Evolutionary conservation across 768 basidiomycete genomes (phyloP).

Genomic region (Auricularia sp.): DNA sequence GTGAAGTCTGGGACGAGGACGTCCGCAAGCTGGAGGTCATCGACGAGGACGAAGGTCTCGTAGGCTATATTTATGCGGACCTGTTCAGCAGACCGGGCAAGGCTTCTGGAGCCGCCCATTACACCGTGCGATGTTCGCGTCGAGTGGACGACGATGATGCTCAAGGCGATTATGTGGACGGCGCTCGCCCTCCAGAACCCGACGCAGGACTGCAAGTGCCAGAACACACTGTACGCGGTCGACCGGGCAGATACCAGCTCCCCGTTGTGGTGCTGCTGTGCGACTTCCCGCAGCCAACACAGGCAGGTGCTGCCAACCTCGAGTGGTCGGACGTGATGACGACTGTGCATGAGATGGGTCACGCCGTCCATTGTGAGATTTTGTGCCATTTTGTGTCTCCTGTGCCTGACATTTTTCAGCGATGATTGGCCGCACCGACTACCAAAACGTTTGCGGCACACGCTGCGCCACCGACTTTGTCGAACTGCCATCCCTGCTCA

Average conservation of each 20-base stretch:
- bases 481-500: slow-evolving; percentile 93
- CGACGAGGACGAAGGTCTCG: slow-evolving; percentile 74
- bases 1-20: slow-evolving; percentile 83
- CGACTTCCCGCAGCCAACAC: slow-evolving; percentile 63
- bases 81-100: slow-evolving; percentile 80
- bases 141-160: slow-evolving; percentile 87
- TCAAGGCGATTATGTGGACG: slow-evolving; percentile 40
- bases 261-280: slow-evolving; percentile 87
- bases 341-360: slow-evolving; percentile 97
- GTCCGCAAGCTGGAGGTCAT: slow-evolving; percentile 90
- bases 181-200: slow-evolving; percentile 19
- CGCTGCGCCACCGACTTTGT: slow-evolving; percentile 98
- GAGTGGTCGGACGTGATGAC: slow-evolving; percentile 93
- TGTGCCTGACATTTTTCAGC: slow-evolving; percentile 36
- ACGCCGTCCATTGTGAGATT: slow-evolving; percentile 89
- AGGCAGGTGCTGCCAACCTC: slow-evolving; percentile 57
- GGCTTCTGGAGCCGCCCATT: slow-evolving; percentile 87
- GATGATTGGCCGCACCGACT: slow-evolving; percentile 95
- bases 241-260: slow-evolving; percentile 69
- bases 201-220: slow-evolving; percentile 38
- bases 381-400: not conserved
- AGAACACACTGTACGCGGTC: slow-evolving; percentile 45
- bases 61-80: slow-evolving; percentile 95
- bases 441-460: slow-evolving; percentile 95
- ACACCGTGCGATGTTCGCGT: slow-evolving; percentile 91